Evolutionary conservation across 495 filamentous ascomycete genomes (phyloP), one percentile per base, ranked within the genome.

Genomic region (Penicillium herquei): DNA sequence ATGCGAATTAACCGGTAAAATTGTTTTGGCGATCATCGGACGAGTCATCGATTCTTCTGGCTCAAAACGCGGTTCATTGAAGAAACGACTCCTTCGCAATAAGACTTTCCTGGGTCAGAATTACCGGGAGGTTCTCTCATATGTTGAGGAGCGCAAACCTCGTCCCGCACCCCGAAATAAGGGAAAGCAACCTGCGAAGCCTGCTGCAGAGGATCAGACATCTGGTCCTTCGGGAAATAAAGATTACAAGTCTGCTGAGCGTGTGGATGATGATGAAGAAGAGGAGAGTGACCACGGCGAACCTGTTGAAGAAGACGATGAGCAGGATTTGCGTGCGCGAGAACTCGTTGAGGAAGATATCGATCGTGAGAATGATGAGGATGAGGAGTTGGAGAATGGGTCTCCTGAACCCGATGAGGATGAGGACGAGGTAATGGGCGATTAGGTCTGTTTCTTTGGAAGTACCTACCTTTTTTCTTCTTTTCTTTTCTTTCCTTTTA

Each of bases 1-100:
- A 0, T 97, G 93, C 71, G 88, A 90, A 60, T 76, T 96, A 3
- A 84, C 92, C 6, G 87, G 87, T 39, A 92, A 91, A 60, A 79
- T 94, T 34, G 89, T 96, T 8, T 77, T 95, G 18, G 86, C 86
- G 0, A 83, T 95, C 21, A 76, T 89, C 6, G 90, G 84, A 8
- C 83, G 85, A 39, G 81, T 88, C 14, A 67, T 96, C 42, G 91
- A 96, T 56, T 72, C 78, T 13, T 79, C 70, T 1, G 83, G 81
- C 1, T 70, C 77, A 18, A 68, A 80, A 32, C 80, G 79, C 13
- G 87, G 86, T 1, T 78, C 81, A 54, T 76, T 92, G 18, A 77
- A 80, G 48, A 79, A 82, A 58, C 73, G 87, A 26, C 74, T 97
- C 12, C 70, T 80, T 34, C 77, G 84, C 55, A 92, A 96, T 66